A percentile compares a stretch with the other conserved stretches of the same genome.
phyloP scores from a whole-genome alignment of 2,329 filamentous ascomycete genomes.

The Hypoxylon sp. region DNA sequence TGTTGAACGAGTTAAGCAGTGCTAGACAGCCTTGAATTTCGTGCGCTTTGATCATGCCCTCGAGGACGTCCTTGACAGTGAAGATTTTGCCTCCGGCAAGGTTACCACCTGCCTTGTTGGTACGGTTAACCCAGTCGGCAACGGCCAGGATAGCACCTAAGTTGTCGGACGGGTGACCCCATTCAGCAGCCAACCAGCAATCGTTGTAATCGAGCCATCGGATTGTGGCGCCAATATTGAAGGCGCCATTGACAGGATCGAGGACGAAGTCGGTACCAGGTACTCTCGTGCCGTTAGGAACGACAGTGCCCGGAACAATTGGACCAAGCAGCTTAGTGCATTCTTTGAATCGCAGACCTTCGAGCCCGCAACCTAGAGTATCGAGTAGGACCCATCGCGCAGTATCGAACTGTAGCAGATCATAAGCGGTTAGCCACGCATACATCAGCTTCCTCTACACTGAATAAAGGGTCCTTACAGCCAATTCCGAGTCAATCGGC shows the following conservation, averaged over 20 bases:
- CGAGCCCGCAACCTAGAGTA: slow-evolving; percentile 95
- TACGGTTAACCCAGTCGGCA: slow-evolving; percentile 97
- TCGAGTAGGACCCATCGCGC: slow-evolving; percentile 97
- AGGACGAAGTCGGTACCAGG: slow-evolving; percentile 94
- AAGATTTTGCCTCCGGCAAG: slow-evolving; percentile 89
- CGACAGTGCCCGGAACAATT: slow-evolving; percentile 88
- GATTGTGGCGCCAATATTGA: slow-evolving; percentile 99
- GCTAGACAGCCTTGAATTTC: slow-evolving; percentile 98
- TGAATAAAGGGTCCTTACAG: slow-evolving; percentile 73
- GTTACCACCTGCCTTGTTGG: slow-evolving; percentile 81
- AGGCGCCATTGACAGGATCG: slow-evolving; percentile 94
- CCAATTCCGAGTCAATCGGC: slow-evolving; percentile 89
- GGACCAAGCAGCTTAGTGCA: slow-evolving; percentile 96
- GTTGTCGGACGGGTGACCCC: slow-evolving; percentile 99
- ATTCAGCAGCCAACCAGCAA: slow-evolving; percentile 99
- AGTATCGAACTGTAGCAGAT: slow-evolving; percentile 81
- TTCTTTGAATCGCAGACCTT: slow-evolving; percentile 95
- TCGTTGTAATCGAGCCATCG: slow-evolving; percentile 99
- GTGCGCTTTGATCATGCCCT: slow-evolving; percentile 99
- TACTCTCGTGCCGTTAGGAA: slow-evolving; percentile 92
- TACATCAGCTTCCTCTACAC: slow-evolving; percentile 12
- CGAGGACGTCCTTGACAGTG: slow-evolving; percentile 90
- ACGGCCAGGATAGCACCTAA: slow-evolving; percentile 96
- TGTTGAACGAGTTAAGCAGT: slow-evolving; percentile 98
- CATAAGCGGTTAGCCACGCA: slow-evolving; percentile 50